phyloP scores from a whole-genome alignment of 1,139 yeast species.

The Lodderomyces margitis region DNA sequence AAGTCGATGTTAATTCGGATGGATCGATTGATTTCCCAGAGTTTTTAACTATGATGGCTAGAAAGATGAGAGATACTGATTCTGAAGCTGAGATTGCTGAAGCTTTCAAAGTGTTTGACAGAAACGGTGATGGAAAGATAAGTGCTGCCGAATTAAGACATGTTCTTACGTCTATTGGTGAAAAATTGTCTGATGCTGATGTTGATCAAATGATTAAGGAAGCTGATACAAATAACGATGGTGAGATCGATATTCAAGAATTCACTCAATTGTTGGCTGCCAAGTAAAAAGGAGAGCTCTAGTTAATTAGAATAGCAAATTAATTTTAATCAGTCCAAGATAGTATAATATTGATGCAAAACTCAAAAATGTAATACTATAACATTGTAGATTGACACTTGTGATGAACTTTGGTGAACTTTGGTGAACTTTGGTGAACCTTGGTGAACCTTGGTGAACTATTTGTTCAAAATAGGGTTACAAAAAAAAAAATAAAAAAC shows the following conservation, averaged over 20 bases:
- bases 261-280: conserved; percentile 75
- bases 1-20: conserved; percentile 92
- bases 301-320: background rate
- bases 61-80: conserved; percentile 95
- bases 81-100: conserved; percentile 96
- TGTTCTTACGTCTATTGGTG: conserved; percentile 95
- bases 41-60: conserved; percentile 82
- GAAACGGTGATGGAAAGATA: conserved; percentile 95
- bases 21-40: conserved; percentile 93
- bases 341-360: too few species aligned
- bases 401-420: too few species aligned
- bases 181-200: conserved; percentile 90
- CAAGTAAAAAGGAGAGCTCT: conserved; percentile 24
- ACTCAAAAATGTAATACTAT: too few species aligned
- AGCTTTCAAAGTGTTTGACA: conserved; percentile 92
- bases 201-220: conserved; percentile 96
- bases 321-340: too few species aligned
- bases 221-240: conserved; percentile 93
- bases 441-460: too few species aligned
- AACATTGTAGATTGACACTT: too few species aligned
- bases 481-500: background rate
- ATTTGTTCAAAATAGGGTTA: too few species aligned
- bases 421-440: too few species aligned
- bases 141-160: conserved; percentile 95
- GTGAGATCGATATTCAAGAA: conserved; percentile 94